Evolutionary conservation across 805 yeast genomes (phyloP).

Genomic region (Wickerhamiella brachini): DNA sequence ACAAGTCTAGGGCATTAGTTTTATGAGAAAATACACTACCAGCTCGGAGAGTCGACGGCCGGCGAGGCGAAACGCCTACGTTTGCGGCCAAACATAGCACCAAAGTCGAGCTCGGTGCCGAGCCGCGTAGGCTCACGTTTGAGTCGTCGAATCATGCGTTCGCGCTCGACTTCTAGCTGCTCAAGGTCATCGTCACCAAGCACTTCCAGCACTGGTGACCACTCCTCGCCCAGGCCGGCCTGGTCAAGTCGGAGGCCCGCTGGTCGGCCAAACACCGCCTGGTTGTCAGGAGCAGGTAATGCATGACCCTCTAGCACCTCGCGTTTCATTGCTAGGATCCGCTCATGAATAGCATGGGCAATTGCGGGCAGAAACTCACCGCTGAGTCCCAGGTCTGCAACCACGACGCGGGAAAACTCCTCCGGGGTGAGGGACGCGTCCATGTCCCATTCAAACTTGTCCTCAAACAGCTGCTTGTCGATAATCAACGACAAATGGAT

Average conservation of each 20-base stretch:
- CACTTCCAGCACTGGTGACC: conserved; percentile 82
- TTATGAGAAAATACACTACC: background rate
- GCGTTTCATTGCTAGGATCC: conserved; percentile 57
- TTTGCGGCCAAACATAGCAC: conserved; percentile 23
- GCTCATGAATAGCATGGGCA: conserved; percentile 74
- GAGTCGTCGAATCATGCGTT: conserved; percentile 76
- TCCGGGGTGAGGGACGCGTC: conserved; percentile 53
- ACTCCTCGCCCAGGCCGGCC: conserved; percentile 62
- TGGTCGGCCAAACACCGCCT: conserved; percentile 46
- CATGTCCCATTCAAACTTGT: conserved; percentile 90
- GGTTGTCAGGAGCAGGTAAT: conserved; percentile 38
- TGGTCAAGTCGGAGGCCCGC: conserved; percentile 62
- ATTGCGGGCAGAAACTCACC: conserved; percentile 85
- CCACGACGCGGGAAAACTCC: conserved; percentile 67
- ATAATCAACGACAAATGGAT: conserved; percentile 70
- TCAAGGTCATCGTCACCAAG: conserved; percentile 88
- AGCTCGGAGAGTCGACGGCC: conserved; percentile 8
- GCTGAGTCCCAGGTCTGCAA: conserved; percentile 67
- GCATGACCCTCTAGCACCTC: conserved; percentile 64
- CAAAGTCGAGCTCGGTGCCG: conserved; percentile 37
- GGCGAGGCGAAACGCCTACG: conserved; percentile 18
- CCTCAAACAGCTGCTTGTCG: conserved; percentile 74
- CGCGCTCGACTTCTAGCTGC: conserved; percentile 87
- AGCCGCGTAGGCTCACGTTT: conserved; percentile 81
- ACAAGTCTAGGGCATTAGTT: too few relatives aligned